phyloP scores from a whole-genome alignment of 2,329 filamentous ascomycete species.

The Sporothrix variecibatus region DNA sequence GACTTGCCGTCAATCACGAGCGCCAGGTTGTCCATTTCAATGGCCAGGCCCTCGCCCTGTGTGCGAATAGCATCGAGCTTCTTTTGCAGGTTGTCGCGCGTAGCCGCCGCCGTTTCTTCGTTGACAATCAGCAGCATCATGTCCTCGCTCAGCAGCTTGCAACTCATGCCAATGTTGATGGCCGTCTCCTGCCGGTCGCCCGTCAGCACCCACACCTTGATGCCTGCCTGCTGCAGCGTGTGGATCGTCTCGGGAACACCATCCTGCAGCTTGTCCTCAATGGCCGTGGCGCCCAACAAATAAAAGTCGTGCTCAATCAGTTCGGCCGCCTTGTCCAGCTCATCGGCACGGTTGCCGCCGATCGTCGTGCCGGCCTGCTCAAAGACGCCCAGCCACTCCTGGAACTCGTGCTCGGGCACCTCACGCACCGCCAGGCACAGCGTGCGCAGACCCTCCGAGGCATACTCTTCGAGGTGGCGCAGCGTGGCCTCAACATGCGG shows the following conservation, averaged over 20 bases:
- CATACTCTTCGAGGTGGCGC: constrained; percentile 96
- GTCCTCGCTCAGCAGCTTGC: constrained; percentile 96
- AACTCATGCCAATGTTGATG: constrained; percentile 99
- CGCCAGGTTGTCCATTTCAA: constrained; percentile 80
- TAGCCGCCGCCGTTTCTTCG: constrained; percentile 77
- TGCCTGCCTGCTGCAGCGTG: constrained; percentile 91
- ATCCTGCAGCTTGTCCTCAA: constrained; percentile 95
- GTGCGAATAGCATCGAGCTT: constrained; percentile 88
- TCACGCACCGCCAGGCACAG: constrained; percentile 95
- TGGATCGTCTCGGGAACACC: constrained; percentile 98
- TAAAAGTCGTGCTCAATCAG: constrained; percentile 91
- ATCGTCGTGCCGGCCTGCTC: constrained; percentile 89
- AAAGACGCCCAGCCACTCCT: constrained; percentile 83
- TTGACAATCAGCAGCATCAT: constrained; percentile 98
- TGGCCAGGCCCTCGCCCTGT: constrained; percentile 71
- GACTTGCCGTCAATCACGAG: constrained; percentile 96
- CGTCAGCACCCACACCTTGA: constrained; percentile 98
- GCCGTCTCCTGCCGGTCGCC: constrained; percentile 97
- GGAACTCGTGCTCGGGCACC: constrained; percentile 83
- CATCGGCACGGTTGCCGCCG: constrained; percentile 86
- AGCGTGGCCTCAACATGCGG: constrained; percentile 87
- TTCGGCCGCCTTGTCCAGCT: constrained; percentile 95
- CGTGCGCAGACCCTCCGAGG: constrained; percentile 91
- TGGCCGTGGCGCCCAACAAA: constrained; percentile 91
- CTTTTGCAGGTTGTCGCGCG: constrained; percentile 86